Evolutionary conservation across 2,329 filamentous ascomycete species (phyloP).

Genomic region (Fusarium sp.): DNA sequence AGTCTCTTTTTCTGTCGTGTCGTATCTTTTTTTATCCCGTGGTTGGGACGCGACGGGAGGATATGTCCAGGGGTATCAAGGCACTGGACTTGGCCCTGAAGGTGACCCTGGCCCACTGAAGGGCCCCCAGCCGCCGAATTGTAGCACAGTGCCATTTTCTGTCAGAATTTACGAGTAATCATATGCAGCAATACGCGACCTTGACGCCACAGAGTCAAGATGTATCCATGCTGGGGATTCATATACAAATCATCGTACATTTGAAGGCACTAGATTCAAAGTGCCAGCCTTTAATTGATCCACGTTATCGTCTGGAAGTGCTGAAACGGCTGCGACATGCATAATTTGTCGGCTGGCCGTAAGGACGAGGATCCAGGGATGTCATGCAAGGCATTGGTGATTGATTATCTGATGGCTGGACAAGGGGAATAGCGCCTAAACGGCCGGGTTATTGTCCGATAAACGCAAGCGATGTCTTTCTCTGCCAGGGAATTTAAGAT

Average conservation of each 20-base stretch:
- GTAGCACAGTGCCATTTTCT: slow-evolving; percentile 20
- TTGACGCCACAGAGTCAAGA: slow-evolving; percentile 8
- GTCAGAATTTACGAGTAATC: not conserved
- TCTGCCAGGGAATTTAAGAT: slow-evolving; percentile 16
- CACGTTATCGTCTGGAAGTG: slow-evolving; percentile 11
- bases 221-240: not conserved
- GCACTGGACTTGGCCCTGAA: slow-evolving; percentile 6
- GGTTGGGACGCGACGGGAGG: slow-evolving; percentile 8
- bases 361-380: not conserved
- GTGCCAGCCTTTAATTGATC: slow-evolving; percentile 1
- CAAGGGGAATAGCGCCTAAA: not conserved
- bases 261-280: not conserved
- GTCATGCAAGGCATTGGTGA: slow-evolving; percentile 5
- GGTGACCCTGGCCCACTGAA: slow-evolving; percentile 11
- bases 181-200: slow-evolving; percentile 7
- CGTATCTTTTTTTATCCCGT: not conserved
- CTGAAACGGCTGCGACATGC: slow-evolving; percentile 17
- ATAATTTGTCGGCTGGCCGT: slow-evolving; percentile 1
- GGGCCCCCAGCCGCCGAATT: slow-evolving; percentile 19
- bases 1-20: slow-evolving; percentile 2
- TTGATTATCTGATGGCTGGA: slow-evolving; percentile 16
- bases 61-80: not conserved
- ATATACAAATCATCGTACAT: no score
- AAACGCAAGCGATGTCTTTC: not conserved
- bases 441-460: slow-evolving; percentile 1